phyloP scores from a whole-genome alignment of 108 stramenopile species.

The Nannochloropsis granulata region DNA sequence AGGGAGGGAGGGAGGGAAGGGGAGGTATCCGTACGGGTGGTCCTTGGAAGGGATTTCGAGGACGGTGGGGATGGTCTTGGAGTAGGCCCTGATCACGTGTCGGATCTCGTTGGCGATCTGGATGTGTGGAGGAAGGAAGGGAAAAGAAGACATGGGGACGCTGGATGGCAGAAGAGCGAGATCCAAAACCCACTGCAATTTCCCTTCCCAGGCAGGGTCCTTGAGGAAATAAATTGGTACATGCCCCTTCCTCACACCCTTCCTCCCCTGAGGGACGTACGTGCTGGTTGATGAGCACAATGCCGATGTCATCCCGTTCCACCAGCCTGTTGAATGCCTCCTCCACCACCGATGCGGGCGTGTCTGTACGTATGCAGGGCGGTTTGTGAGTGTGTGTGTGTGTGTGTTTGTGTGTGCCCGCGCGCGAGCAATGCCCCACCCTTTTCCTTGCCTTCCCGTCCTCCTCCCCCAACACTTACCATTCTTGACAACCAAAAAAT shows the following conservation, averaged over 20 bases:
- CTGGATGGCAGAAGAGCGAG: too few relatives aligned
- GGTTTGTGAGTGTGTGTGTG: background rate
- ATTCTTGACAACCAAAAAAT: conserved; percentile 9
- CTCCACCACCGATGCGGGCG: background rate
- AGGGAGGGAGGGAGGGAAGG: background rate
- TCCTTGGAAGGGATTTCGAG: conserved; percentile 19
- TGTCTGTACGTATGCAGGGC: background rate
- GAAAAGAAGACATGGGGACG: background rate
- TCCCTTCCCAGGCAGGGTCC: too few relatives aligned
- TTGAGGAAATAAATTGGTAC: too few relatives aligned
- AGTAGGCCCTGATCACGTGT: conserved; percentile 5
- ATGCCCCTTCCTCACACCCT: background rate
- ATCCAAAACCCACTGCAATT: too few relatives aligned
- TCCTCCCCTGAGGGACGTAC: background rate
- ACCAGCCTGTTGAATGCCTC: background rate
- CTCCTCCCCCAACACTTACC: background rate
- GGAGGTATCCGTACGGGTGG: background rate
- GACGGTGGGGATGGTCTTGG: conserved; percentile 7
- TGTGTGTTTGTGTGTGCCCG: too few relatives aligned
- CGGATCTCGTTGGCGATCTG: conserved; percentile 11
- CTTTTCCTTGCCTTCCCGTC: background rate
- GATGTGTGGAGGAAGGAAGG: background rate
- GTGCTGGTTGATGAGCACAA: conserved; percentile 21
- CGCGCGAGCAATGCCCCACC: too few relatives aligned
- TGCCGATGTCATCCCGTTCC: conserved; percentile 5